These are phyloP conservation scores for Phaseolus lunatus DNA, from an alignment of 306 rosid genomes.

Conservation along the genomic window DNA sequence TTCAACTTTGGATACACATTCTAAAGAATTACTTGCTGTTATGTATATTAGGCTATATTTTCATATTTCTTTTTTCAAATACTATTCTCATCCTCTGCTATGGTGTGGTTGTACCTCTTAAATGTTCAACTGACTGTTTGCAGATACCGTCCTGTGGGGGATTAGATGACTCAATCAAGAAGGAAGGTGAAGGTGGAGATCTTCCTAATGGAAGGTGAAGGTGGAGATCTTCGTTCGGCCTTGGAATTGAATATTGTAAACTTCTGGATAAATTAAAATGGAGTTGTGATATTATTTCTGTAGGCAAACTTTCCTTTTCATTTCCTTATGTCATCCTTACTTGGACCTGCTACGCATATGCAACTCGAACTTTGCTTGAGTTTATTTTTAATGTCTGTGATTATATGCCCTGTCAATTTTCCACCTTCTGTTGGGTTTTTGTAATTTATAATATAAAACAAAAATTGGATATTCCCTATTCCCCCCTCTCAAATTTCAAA, in stretches of 20 bases:
- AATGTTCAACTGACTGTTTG: constrained; percentile 42
- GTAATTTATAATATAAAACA: neutral
- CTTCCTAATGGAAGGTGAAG: constrained; percentile 24
- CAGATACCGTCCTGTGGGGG: constrained; percentile 53
- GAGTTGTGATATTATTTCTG: constrained; percentile 49
- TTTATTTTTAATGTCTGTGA: constrained; percentile 6
- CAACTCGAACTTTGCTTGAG: constrained; percentile 16
- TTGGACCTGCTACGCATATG: constrained; percentile 2
- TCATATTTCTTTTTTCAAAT: neutral
- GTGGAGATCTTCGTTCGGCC: constrained; percentile 32
- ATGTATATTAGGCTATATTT: neutral
- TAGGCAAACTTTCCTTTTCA: constrained; percentile 17
- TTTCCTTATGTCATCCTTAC: neutral
- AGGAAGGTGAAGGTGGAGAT: constrained; percentile 43
- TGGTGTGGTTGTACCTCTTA: constrained; percentile 8
- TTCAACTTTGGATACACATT: neutral
- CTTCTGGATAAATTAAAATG: constrained; percentile 51
- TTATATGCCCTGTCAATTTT: neutral
- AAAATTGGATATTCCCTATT: neutral
- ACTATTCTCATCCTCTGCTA: neutral
- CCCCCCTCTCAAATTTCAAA: neutral
- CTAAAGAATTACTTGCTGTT: neutral
- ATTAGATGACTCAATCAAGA: constrained; percentile 4
- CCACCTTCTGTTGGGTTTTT: constrained; percentile 19
- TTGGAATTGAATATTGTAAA: constrained; percentile 19